These are phyloP conservation scores for Syzygium malaccense DNA, from an alignment of 441 rosid genomes.

Conservation along the genomic window DNA sequence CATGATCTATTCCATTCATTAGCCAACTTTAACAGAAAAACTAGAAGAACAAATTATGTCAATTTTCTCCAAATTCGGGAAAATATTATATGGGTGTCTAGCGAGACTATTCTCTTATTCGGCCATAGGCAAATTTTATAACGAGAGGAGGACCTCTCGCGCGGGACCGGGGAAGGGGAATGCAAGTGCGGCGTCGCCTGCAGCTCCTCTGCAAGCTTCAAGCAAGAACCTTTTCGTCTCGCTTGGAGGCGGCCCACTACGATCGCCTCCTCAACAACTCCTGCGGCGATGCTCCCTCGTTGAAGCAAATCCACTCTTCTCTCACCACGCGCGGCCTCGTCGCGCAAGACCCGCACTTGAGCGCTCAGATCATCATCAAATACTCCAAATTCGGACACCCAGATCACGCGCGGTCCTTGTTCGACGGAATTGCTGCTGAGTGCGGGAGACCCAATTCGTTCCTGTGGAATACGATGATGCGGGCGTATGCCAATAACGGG, in stretches of 20 bases:
- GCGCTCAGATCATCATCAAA: constrained; percentile 29
- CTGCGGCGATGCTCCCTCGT: constrained; percentile 18
- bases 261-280: constrained; percentile 15
- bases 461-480: constrained; percentile 45
- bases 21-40: neutral
- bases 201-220: neutral
- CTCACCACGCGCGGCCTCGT: constrained; percentile 24
- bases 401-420: constrained; percentile 22
- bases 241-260: constrained; percentile 9
- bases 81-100: neutral
- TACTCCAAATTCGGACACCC: constrained; percentile 27
- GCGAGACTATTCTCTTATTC: no score
- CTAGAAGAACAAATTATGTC: neutral
- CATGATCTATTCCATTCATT: neutral
- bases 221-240: neutral
- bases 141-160: neutral
- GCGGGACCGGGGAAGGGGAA: neutral
- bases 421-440: constrained; percentile 6
- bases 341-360: constrained; percentile 23
- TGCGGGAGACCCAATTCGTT: constrained; percentile 22
- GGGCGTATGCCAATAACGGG: constrained; percentile 34
- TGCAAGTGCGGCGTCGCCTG: neutral
- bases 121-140: neutral
- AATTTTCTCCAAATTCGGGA: neutral
- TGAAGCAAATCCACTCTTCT: constrained; percentile 36